These are phyloP conservation scores for Beauveria sp. DNA, from an alignment of 2,329 filamentous ascomycete species.

Conservation along the genomic window DNA sequence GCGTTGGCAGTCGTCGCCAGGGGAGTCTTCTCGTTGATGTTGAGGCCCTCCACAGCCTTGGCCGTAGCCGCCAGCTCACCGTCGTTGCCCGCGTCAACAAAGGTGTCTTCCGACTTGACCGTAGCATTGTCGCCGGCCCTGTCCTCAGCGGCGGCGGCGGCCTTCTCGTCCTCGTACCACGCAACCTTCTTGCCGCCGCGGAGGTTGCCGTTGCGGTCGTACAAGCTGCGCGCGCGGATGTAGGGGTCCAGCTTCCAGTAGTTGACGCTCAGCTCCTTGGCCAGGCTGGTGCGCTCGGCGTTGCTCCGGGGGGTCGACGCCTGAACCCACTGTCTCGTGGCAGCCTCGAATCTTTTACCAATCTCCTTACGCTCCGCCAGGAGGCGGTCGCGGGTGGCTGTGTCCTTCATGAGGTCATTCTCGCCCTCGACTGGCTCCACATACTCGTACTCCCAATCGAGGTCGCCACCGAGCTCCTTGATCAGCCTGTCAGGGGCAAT, in stretches of 20 bases:
- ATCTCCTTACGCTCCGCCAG: slow-evolving; percentile 44
- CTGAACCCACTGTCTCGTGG: slow-evolving; percentile 53
- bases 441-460: slow-evolving; percentile 67
- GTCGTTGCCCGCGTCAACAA: slow-evolving; percentile 6
- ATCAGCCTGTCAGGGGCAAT: slow-evolving; percentile 37
- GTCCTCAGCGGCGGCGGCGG: background rate
- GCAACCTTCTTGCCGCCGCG: background rate
- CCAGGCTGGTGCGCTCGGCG: slow-evolving; percentile 37
- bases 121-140: background rate
- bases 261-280: slow-evolving; percentile 45
- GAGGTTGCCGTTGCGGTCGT: slow-evolving; percentile 54
- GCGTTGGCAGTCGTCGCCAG: slow-evolving; percentile 4
- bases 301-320: slow-evolving; percentile 21
- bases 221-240: slow-evolving; percentile 52
- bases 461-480: slow-evolving; percentile 58
- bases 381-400: slow-evolving; percentile 39
- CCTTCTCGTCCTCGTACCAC: slow-evolving; percentile 12
- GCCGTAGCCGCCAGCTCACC: background rate
- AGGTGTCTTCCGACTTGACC: slow-evolving; percentile 4
- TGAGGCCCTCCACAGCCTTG: background rate
- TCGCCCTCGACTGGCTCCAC: slow-evolving; percentile 52
- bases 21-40: slow-evolving; percentile 3
- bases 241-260: slow-evolving; percentile 69
- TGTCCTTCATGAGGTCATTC: slow-evolving; percentile 44
- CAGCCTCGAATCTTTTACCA: slow-evolving; percentile 48